phyloP scores from a whole-genome alignment of 1,284 basidiomycete genomes.

The Cerrena zonata region DNA sequence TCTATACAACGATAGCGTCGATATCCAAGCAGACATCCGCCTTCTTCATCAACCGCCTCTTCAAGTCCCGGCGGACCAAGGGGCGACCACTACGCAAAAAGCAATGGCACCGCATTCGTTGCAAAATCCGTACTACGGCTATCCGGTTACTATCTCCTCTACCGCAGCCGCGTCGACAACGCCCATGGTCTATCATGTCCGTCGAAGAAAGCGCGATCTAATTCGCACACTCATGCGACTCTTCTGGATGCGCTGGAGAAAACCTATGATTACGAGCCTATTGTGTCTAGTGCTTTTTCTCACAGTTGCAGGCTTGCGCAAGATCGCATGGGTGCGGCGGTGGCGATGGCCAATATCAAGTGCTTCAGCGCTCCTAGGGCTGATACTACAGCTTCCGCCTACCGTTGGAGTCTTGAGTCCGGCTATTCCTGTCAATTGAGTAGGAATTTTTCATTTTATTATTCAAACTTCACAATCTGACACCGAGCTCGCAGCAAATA shows the following conservation, averaged over 20 bases:
- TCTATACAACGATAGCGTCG: conserved; percentile 23
- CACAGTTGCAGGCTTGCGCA: conserved; percentile 13
- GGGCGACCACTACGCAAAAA: neutral
- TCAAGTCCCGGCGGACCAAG: neutral
- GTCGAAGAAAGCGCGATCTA: conserved; percentile 66
- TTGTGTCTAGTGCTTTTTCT: conserved; percentile 21
- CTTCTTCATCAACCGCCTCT: neutral
- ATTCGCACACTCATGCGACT: conserved; percentile 57
- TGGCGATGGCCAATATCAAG: conserved; percentile 8
- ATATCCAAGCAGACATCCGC: neutral
- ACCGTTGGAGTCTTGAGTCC: neutral
- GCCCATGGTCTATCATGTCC: conserved; percentile 47
- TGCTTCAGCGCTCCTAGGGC: neutral
- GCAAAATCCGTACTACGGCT: conserved; percentile 81
- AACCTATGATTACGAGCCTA: conserved; percentile 31
- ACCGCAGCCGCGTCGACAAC: conserved; percentile 32
- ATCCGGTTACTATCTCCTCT: conserved; percentile 40
- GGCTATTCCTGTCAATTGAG: neutral
- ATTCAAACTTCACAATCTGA: too few species aligned
- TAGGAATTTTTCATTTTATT: too few species aligned
- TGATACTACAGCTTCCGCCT: conserved; percentile 1
- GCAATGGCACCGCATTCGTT: conserved; percentile 43
- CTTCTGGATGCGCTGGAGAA: conserved; percentile 61
- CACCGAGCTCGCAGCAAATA: too few species aligned
- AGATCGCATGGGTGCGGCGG: conserved; percentile 4